Conservation (phyloP, 176 grass and related monocot genomes). For the Rhynchospora pubera region DNA sequence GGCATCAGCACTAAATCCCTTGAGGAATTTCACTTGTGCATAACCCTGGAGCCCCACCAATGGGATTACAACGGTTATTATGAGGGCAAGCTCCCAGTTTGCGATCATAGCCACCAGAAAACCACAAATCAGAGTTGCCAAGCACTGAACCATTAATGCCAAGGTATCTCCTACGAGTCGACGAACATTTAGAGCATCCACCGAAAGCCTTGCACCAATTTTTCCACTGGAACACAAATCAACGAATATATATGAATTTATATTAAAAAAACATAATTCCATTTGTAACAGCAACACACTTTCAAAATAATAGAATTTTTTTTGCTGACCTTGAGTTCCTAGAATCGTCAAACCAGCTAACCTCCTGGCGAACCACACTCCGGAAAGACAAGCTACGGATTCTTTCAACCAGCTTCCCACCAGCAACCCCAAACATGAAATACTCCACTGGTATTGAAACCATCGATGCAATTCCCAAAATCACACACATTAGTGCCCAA, state of each 20-base stretch:
- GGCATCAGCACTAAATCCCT: slow-evolving; percentile 56
- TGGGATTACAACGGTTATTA: slow-evolving; percentile 61
- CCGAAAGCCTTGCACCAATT: slow-evolving; percentile 75
- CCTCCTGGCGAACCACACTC: slow-evolving; percentile 68
- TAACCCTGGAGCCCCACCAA: slow-evolving; percentile 48
- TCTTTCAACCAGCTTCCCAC: slow-evolving; percentile 84
- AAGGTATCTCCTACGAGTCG: slow-evolving; percentile 68
- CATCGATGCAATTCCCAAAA: slow-evolving; percentile 47
- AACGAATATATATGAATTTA: background rate
- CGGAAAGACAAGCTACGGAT: slow-evolving; percentile 58
- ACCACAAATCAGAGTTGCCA: slow-evolving; percentile 43
- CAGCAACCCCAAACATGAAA: slow-evolving; percentile 67
- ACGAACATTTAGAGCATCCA: slow-evolving; percentile 69
- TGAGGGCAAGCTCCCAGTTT: slow-evolving; percentile 63
- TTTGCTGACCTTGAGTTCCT: slow-evolving; percentile 60
- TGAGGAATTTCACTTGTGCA: slow-evolving; percentile 56
- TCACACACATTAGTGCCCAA: slow-evolving; percentile 75
- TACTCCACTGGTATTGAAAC: slow-evolving; percentile 49
- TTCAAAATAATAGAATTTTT: background rate
- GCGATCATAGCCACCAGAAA: slow-evolving; percentile 56
- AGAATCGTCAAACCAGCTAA: slow-evolving; percentile 88
- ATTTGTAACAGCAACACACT: background rate
- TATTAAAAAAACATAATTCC: background rate
- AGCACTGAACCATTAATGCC: slow-evolving; percentile 54
- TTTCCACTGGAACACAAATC: slow-evolving; percentile 43